A percentile compares a stretch with the other conserved stretches of the same genome.
Evolutionary conservation across 768 basidiomycete species (phyloP).

Genomic region (Trametes coccinea): DNA sequence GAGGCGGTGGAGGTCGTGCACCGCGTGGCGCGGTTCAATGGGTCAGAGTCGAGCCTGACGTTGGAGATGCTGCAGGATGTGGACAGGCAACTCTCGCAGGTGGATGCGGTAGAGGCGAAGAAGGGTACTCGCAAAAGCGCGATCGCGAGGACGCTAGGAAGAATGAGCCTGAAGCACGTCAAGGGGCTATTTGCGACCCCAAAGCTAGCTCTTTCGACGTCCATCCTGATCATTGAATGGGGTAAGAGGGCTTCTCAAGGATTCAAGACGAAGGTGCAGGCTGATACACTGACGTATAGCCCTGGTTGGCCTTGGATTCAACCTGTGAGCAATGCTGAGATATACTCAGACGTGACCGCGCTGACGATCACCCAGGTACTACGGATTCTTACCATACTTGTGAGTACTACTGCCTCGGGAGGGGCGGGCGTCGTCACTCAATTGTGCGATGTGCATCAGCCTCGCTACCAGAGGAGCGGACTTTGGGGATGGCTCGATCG

Average conservation of each 20-base stretch:
- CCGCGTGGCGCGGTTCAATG: constrained; percentile 61
- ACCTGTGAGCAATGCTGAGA: constrained; percentile 45
- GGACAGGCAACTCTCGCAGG: not conserved
- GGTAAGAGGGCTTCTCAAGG: constrained; percentile 32
- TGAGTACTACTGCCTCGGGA: constrained; percentile 26
- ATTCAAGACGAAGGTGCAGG: too few species aligned
- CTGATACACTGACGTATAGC: constrained; percentile 37
- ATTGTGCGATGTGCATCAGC: constrained; percentile 34
- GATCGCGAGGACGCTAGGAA: constrained; percentile 39
- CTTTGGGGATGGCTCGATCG: constrained; percentile 67
- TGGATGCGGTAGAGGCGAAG: constrained; percentile 30
- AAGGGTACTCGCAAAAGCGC: constrained; percentile 35
- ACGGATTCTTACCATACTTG: constrained; percentile 56
- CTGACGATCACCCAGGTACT: constrained; percentile 38
- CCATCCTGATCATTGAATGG: constrained; percentile 53
- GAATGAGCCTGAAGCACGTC: constrained; percentile 44
- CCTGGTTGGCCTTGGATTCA: constrained; percentile 76
- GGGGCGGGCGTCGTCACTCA: not conserved
- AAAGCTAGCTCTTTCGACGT: constrained; percentile 52
- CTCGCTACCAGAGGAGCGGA: constrained; percentile 62
- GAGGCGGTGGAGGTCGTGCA: constrained; percentile 64
- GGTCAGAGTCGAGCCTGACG: constrained; percentile 47
- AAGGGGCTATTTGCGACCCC: constrained; percentile 50
- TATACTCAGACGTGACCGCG: not conserved
- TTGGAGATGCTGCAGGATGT: constrained; percentile 49